Evolutionary conservation across 352 stramenopile genomes (phyloP).

Genomic region (Globisporangium splendens): DNA sequence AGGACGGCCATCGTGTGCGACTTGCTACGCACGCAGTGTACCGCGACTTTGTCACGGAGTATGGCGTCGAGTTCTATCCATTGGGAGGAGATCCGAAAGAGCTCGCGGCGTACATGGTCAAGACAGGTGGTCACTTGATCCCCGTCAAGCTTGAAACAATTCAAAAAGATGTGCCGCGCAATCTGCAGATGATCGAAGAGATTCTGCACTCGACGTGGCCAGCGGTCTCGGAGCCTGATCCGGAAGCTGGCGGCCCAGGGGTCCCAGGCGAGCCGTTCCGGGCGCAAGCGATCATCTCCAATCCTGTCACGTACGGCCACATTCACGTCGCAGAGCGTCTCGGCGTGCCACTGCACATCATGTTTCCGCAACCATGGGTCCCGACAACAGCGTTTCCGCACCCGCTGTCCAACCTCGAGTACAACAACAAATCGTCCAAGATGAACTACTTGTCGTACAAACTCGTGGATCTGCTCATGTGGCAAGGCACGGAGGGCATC

Average conservation of each 20-base stretch:
- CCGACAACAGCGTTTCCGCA: conserved; percentile 90
- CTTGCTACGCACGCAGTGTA: conserved; percentile 90
- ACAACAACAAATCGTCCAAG: conserved; percentile 54
- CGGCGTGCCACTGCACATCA: conserved; percentile 91
- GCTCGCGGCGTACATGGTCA: conserved; percentile 90
- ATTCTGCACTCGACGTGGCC: conserved; percentile 89
- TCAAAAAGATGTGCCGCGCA: conserved; percentile 69
- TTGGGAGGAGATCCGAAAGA: conserved; percentile 73
- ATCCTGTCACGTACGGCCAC: conserved; percentile 91
- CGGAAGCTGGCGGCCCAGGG: conserved; percentile 50
- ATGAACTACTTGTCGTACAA: conserved; percentile 56
- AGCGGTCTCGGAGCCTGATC: conserved; percentile 74
- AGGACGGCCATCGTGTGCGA: conserved; percentile 87
- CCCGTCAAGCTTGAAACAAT: conserved; percentile 61
- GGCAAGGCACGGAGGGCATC: conserved; percentile 36
- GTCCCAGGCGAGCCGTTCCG: conserved; percentile 59
- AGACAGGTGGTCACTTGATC: conserved; percentile 76
- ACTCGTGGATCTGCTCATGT: conserved; percentile 47
- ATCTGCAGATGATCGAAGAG: conserved; percentile 88
- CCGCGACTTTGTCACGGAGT: conserved; percentile 73
- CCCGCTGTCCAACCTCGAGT: conserved; percentile 82
- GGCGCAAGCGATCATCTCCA: conserved; percentile 93
- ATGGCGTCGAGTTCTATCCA: conserved; percentile 79
- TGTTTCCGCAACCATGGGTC: conserved; percentile 91
- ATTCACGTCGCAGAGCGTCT: conserved; percentile 92